These are phyloP conservation scores for Podospora australis DNA, from an alignment of 495 filamentous ascomycete genomes.

Conservation along the genomic window DNA sequence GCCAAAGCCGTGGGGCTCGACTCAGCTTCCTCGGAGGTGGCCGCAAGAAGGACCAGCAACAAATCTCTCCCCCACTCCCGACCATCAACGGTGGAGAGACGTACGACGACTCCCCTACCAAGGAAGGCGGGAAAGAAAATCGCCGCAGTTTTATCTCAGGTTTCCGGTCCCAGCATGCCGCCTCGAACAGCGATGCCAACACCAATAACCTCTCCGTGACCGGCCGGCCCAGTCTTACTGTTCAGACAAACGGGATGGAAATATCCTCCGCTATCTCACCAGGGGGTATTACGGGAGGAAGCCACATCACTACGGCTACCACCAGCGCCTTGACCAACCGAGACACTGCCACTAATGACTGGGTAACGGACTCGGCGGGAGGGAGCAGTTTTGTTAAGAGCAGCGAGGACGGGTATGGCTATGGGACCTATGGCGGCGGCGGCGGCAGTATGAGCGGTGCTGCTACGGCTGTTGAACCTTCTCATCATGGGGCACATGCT, in stretches of 20 bases:
- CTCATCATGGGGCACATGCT: too few species aligned
- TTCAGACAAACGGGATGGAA: conserved; percentile 3
- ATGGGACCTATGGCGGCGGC: background rate
- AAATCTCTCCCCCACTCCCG: conserved; percentile 4
- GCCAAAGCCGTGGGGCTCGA: conserved; percentile 37
- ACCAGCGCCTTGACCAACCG: too few species aligned
- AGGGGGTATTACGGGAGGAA: background rate
- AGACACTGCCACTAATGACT: conserved; percentile 13
- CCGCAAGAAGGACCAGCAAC: conserved; percentile 25
- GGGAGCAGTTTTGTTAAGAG: background rate
- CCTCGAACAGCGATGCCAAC: background rate
- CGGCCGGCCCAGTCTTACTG: background rate
- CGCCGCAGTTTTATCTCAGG: conserved; percentile 13
- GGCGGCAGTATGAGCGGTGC: background rate
- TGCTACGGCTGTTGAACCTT: background rate
- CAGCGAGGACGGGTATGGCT: background rate
- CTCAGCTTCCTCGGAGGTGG: conserved; percentile 44
- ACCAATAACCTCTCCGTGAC: too few species aligned
- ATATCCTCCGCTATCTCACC: background rate
- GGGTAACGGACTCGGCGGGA: conserved; percentile 1
- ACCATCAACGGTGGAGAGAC: conserved; percentile 11
- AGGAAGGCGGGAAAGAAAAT: conserved; percentile 1
- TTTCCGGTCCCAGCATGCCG: background rate
- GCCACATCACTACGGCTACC: conserved; percentile 8
- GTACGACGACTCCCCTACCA: background rate